phyloP scores from a whole-genome alignment of 225 moss, liverwort and hornwort species.

The Ulota crispa region DNA sequence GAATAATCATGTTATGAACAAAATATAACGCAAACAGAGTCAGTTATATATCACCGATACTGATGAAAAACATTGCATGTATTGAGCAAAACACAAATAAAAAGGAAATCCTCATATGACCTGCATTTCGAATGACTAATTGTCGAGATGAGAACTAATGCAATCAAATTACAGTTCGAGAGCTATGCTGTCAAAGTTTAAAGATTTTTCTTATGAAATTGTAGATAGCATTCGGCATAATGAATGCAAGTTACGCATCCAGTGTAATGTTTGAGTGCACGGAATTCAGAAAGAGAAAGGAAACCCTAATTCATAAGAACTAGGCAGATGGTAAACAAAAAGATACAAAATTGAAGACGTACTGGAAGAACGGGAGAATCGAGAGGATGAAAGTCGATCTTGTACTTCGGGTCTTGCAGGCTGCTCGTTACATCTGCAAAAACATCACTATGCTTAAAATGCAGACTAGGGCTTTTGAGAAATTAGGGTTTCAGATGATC shows the following conservation, averaged over 20 bases:
- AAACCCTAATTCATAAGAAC: not conserved
- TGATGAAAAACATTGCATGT: not conserved
- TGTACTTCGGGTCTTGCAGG: constrained; percentile 91
- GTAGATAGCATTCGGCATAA: not conserved
- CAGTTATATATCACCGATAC: not conserved
- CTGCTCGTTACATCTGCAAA: constrained; percentile 53
- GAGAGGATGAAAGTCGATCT: constrained; percentile 66
- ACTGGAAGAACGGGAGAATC: constrained; percentile 75
- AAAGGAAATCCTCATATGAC: not conserved
- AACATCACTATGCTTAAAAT: not conserved
- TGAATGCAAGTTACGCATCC: not conserved
- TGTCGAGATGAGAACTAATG: not conserved
- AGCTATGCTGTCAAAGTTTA: not conserved
- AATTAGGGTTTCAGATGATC: not conserved
- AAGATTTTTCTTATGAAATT: not conserved
- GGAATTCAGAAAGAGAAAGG: not conserved
- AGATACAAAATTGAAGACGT: constrained; percentile 23
- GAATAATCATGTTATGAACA: not conserved
- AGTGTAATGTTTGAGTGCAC: not conserved
- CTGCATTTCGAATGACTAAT: not conserved
- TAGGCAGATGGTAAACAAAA: not conserved
- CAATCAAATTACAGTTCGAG: not conserved
- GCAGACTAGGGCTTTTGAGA: not conserved
- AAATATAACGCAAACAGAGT: not conserved
- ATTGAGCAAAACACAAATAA: not conserved